Conservation (phyloP, 768 basidiomycete species). For the Rhodosporidiobolus sp. region DNA sequence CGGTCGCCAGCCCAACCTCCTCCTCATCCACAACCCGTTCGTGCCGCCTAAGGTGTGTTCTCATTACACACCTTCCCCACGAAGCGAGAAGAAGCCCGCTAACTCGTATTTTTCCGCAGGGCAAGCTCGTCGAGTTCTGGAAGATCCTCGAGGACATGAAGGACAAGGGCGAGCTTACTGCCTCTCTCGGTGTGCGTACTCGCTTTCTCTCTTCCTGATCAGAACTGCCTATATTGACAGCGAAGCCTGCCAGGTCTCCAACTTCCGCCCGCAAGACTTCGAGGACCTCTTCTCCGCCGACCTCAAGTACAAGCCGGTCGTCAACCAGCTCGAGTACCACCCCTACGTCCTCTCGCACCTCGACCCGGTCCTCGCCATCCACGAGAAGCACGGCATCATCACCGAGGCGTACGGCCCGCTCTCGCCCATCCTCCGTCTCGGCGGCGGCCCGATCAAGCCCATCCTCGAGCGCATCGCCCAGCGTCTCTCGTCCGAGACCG, state of each 20-base stretch:
- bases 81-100: conserved; percentile 1
- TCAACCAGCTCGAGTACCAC: conserved; percentile 48
- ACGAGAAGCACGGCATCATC: conserved; percentile 46
- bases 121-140: conserved; percentile 41
- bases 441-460: conserved; percentile 44
- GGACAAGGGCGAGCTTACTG: conserved; percentile 45
- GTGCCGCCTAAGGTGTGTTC: conserved; percentile 27
- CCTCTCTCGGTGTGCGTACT: conserved; percentile 41
- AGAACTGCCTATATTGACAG: too few relatives aligned
- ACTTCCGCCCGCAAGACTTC: conserved; percentile 48
- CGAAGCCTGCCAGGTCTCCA: conserved; percentile 38
- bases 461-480: conserved; percentile 44
- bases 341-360: conserved; percentile 47
- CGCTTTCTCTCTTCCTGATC: not conserved
- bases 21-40: conserved; percentile 48
- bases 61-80: not conserved
- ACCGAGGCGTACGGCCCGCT: conserved; percentile 46
- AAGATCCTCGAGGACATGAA: conserved; percentile 41
- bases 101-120: not conserved
- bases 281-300: conserved; percentile 44
- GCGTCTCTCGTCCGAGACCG: conserved; percentile 39
- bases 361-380: conserved; percentile 43
- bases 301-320: conserved; percentile 46
- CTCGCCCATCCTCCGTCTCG: conserved; percentile 45
- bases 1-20: conserved; percentile 44